Percentiles rank a stretch among this genome's conserved stretches.
phyloP scores from a whole-genome alignment of 2,329 filamentous ascomycete genomes.

The Cladosporium sp. region DNA sequence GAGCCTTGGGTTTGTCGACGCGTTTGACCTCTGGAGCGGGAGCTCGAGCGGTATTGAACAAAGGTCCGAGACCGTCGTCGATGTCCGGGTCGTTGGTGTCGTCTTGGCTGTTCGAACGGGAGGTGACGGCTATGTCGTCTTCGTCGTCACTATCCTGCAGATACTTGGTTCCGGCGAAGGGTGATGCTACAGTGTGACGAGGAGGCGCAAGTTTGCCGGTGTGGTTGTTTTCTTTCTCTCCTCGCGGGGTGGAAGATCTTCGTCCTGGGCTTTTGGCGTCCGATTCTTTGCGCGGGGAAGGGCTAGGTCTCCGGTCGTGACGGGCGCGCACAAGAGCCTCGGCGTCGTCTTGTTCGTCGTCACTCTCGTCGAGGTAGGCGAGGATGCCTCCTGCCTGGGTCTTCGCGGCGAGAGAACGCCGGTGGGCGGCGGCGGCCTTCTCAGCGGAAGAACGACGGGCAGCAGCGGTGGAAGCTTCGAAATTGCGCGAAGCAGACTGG shows the following conservation, averaged over 20 bases:
- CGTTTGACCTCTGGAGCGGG: slow-evolving; percentile 28
- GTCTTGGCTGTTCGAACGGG: slow-evolving; percentile 27
- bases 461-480: slow-evolving; percentile 3
- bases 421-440: neutral
- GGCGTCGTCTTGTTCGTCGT: slow-evolving; percentile 20
- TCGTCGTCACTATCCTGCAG: slow-evolving; percentile 30
- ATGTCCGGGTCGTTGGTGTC: slow-evolving; percentile 11
- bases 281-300: slow-evolving; percentile 20
- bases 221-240: slow-evolving; percentile 17
- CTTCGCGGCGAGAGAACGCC: slow-evolving; percentile 16
- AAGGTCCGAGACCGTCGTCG: slow-evolving; percentile 10
- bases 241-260: slow-evolving; percentile 24
- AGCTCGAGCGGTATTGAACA: slow-evolving; percentile 6
- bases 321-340: slow-evolving; percentile 6
- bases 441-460: slow-evolving; percentile 1
- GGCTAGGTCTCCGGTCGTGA: slow-evolving; percentile 23
- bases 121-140: slow-evolving; percentile 28
- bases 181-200: slow-evolving; percentile 31
- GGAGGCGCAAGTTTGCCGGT: slow-evolving; percentile 19
- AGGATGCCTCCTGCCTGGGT: slow-evolving; percentile 27
- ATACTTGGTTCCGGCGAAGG: slow-evolving; percentile 35
- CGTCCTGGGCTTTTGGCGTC: slow-evolving; percentile 6
- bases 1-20: slow-evolving; percentile 30
- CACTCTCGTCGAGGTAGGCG: slow-evolving; percentile 32
- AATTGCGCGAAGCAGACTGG: no score